Conservation (phyloP, 2,329 filamentous ascomycete species). For the Chaetothyriales sp. region DNA sequence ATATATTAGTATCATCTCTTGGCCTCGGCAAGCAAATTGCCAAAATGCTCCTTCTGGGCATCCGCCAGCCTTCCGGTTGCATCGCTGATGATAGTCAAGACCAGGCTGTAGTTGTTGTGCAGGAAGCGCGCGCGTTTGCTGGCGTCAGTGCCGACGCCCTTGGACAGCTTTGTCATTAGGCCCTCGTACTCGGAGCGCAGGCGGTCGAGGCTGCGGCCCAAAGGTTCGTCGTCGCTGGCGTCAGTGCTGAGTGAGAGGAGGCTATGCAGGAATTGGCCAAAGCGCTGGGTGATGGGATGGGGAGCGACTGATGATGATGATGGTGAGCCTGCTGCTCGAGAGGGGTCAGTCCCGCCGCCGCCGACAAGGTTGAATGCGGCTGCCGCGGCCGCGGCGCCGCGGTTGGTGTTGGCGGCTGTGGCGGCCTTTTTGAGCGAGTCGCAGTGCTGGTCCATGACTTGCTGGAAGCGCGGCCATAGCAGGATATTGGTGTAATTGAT, state of each 20-base stretch:
- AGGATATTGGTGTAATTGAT: constrained; percentile 93
- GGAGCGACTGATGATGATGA: constrained; percentile 60
- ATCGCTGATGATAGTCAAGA: constrained; percentile 76
- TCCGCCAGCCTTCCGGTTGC: constrained; percentile 32
- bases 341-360: constrained; percentile 19
- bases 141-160: constrained; percentile 54
- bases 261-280: constrained; percentile 80
- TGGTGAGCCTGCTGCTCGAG: not conserved
- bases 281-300: constrained; percentile 85
- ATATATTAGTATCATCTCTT: constrained; percentile 2
- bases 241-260: constrained; percentile 75
- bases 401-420: constrained; percentile 25
- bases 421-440: constrained; percentile 61
- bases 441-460: constrained; percentile 84
- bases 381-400: constrained; percentile 34
- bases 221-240: constrained; percentile 85
- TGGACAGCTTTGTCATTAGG: constrained; percentile 65
- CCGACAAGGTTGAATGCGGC: constrained; percentile 42
- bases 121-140: constrained; percentile 77
- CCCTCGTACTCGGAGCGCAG: constrained; percentile 70
- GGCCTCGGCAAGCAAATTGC: constrained; percentile 29
- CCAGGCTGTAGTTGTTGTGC: constrained; percentile 88
- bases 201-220: constrained; percentile 64
- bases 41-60: constrained; percentile 67
- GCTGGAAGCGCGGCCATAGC: constrained; percentile 88